Evolutionary conservation across 2,329 filamentous ascomycete genomes (phyloP), one percentile per base, ranked within the genome.

Genomic region (Aspergillus udagawae): DNA sequence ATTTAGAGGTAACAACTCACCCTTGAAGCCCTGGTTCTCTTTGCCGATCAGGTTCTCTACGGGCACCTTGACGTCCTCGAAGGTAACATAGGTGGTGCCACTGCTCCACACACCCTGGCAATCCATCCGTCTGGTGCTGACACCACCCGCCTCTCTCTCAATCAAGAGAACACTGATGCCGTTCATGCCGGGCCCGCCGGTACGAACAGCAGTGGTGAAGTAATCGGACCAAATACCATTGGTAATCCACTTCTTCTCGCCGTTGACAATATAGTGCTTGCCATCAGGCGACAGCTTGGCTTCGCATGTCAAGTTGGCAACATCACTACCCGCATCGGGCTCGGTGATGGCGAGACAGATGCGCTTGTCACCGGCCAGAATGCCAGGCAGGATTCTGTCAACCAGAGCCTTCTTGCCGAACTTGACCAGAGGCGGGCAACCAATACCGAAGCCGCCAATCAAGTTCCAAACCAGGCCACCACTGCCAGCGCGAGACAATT

Each of bases 191-290:
- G 85, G 80, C 35, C 86, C 88, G 62, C 89, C 92, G 6, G 94
- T 99, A 59, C 94, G 88, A 42, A 99, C 94, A 27, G 93, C 94
- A 14, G 91, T 95, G 55, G 94, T 97, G 82, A 97, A 97, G 81
- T 97, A 99, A 76, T 99, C 94, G 61, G 83, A 85, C 91, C 92
- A 97, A 70, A 97, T 86, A 70, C 94, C 94, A 78, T 99, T 99
- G 69, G 93, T 97, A 76, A 97, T 97, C 93, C 94, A 97, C 80
- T 99, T 99, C 89, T 99, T 97, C 85, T 97, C 93, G 55, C 94
- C 94, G 71, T 97, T 99, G 77, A 99, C 94, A 66, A 97, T 97
- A 78, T 95, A 99, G 80, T 97, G 91, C 82, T 97, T 97, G 70
- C 94, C 94, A 69, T 99, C 94, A 67, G 94, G 90, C 62, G 85